phyloP scores from a whole-genome alignment of 352 stramenopile species.

The Phytophthora fragariaefolia region DNA sequence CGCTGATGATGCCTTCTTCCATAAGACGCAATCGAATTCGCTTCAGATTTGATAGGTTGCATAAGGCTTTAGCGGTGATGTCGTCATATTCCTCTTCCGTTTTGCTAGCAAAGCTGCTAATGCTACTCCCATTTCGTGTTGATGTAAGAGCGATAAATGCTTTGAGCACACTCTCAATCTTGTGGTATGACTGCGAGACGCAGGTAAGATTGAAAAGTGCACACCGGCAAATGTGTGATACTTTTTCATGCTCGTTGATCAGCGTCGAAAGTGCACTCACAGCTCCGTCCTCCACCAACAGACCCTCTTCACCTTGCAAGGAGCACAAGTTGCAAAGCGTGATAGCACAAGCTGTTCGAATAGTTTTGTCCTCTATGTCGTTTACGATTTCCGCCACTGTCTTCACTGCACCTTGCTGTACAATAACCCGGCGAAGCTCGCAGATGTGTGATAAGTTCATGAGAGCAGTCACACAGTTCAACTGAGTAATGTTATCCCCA shows the following conservation, averaged over 20 bases:
- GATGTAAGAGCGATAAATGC: slow-evolving; percentile 71
- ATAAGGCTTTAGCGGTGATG: slow-evolving; percentile 79
- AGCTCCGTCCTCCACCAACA: slow-evolving; percentile 84
- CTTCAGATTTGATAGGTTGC: slow-evolving; percentile 91
- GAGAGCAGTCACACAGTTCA: slow-evolving; percentile 85
- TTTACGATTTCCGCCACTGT: slow-evolving; percentile 79
- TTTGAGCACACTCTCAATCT: slow-evolving; percentile 89
- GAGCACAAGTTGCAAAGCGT: slow-evolving; percentile 90
- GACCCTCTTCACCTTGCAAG: slow-evolving; percentile 74
- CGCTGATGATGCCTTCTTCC: slow-evolving; percentile 88
- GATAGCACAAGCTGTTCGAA: slow-evolving; percentile 84
- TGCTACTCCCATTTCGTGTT: slow-evolving; percentile 31
- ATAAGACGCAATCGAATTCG: slow-evolving; percentile 81
- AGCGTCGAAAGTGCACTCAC: slow-evolving; percentile 81
- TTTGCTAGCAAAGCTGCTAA: slow-evolving; percentile 7
- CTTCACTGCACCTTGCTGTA: slow-evolving; percentile 75
- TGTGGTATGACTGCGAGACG: slow-evolving; percentile 83
- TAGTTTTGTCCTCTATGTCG: slow-evolving; percentile 62
- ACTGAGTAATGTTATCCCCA: slow-evolving; percentile 63
- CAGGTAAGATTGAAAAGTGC: slow-evolving; percentile 92
- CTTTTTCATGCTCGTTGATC: slow-evolving; percentile 78
- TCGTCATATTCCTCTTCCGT: slow-evolving; percentile 54
- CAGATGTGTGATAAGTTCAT: slow-evolving; percentile 85
- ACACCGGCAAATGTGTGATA: slow-evolving; percentile 68
- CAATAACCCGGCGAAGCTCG: slow-evolving; percentile 65